phyloP scores from a whole-genome alignment of 1,284 basidiomycete species.

The Ustilago loliicola region DNA sequence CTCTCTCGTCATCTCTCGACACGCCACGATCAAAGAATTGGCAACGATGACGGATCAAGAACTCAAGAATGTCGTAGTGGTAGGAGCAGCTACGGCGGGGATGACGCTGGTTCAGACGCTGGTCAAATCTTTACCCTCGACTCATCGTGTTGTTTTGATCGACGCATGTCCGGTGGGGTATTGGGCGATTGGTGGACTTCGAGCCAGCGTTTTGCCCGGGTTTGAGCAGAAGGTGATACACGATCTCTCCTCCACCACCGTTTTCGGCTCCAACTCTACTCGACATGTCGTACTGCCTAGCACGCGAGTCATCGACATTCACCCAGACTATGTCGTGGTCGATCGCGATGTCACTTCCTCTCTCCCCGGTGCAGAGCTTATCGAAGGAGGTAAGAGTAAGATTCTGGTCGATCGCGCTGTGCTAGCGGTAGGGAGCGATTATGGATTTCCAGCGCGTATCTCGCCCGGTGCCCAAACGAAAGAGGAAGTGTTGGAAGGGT shows the following conservation, averaged over 20 bases:
- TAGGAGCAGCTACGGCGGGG: conserved; percentile 53
- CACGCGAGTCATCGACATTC: conserved; percentile 24
- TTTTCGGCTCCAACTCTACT: conserved; percentile 24
- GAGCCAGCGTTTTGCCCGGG: conserved; percentile 72
- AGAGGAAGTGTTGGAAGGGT: conserved; percentile 30
- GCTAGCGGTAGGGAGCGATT: conserved; percentile 43
- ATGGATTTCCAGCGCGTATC: conserved; percentile 37
- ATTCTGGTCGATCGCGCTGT: conserved; percentile 36
- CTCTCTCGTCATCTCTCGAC: too few species aligned
- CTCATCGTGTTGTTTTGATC: conserved; percentile 72
- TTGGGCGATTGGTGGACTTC: conserved; percentile 70
- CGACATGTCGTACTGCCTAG: conserved; percentile 36
- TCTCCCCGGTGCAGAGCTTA: neutral
- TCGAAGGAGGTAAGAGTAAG: conserved; percentile 3
- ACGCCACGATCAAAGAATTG: too few species aligned
- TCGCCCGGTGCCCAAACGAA: neutral
- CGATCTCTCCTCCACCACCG: conserved; percentile 20
- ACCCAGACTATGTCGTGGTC: conserved; percentile 26
- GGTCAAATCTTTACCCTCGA: conserved; percentile 64
- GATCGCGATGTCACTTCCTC: conserved; percentile 17
- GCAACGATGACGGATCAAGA: neutral
- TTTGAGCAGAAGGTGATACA: conserved; percentile 42
- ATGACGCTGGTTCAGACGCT: conserved; percentile 64
- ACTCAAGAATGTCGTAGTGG: conserved; percentile 53
- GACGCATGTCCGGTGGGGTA: conserved; percentile 70